phyloP scores from a whole-genome alignment of 257 asterid species.

The Marsdenia floribunda region DNA sequence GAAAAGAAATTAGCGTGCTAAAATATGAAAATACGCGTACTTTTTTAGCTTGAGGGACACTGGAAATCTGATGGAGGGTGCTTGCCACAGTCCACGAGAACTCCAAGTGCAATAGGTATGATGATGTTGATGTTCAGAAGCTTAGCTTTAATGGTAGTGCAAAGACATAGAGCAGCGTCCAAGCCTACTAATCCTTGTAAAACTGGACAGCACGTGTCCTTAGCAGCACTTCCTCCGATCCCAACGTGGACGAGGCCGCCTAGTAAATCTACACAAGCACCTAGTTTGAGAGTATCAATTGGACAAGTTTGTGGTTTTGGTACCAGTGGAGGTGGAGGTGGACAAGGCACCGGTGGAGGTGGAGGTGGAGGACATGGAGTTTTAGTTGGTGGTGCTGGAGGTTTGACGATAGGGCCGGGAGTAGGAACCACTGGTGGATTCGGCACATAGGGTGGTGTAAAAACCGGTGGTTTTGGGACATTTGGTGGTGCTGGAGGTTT shows the following conservation, averaged over 20 bases:
- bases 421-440: constrained; percentile 24
- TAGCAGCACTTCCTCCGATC: constrained; percentile 37
- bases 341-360: not conserved
- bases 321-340: not conserved
- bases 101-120: constrained; percentile 58
- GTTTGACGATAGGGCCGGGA: constrained; percentile 1
- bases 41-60: constrained; percentile 40
- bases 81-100: constrained; percentile 61
- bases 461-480: constrained; percentile 32
- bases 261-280: constrained; percentile 28
- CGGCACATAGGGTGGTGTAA: not conserved
- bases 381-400: constrained; percentile 16
- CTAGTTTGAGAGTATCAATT: constrained; percentile 40
- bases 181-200: constrained; percentile 22
- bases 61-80: constrained; percentile 54
- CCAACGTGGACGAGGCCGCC: constrained; percentile 54
- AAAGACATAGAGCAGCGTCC: constrained; percentile 57
- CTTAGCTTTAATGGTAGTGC: constrained; percentile 60
- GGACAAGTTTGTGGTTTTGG: constrained; percentile 38
- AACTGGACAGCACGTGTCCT: constrained; percentile 38
- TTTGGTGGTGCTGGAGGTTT: constrained; percentile 18
- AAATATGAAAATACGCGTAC: not conserved
- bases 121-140: constrained; percentile 49
- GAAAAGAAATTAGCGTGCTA: too few species aligned
- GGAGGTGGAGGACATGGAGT: constrained; percentile 13